Percentiles rank a stretch among this genome's conserved stretches.
These are phyloP conservation scores for Nannochloropsis oceanica DNA, from an alignment of 108 stramenopile species.

Conservation along the genomic window DNA sequence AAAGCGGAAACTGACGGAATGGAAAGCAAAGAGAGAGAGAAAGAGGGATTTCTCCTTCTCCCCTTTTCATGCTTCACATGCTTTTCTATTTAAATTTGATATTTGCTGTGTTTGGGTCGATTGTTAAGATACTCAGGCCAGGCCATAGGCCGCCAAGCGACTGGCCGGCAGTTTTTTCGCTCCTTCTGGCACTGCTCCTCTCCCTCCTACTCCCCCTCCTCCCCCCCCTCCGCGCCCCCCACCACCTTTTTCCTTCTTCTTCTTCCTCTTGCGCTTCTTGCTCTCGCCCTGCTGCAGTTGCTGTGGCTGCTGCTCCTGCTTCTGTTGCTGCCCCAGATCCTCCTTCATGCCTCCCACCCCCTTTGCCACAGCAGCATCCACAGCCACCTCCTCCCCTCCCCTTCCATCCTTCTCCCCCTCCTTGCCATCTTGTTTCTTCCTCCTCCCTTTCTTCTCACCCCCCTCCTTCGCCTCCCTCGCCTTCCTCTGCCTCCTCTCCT, in stretches of 20 bases:
- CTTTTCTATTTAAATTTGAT: no score
- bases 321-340: not conserved
- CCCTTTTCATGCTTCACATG: no score
- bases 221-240: not conserved
- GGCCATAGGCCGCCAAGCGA: not conserved
- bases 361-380: constrained; percentile 1
- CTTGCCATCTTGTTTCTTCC: not conserved
- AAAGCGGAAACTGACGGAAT: no score
- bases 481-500: not conserved
- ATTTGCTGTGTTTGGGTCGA: no score
- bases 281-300: not conserved
- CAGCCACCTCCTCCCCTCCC: not conserved
- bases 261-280: not conserved
- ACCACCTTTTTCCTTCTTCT: not conserved
- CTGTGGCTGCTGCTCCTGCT: not conserved
- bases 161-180: not conserved
- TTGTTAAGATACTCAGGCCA: not conserved
- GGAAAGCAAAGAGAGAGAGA: no score
- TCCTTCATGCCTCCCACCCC: constrained; percentile 7
- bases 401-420: not conserved
- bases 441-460: not conserved
- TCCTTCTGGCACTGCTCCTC: not conserved
- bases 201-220: not conserved
- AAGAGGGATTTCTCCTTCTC: no score
- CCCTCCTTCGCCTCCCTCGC: not conserved